phyloP scores from a whole-genome alignment of 305 asterid species.

The Rubia tinctorum region DNA sequence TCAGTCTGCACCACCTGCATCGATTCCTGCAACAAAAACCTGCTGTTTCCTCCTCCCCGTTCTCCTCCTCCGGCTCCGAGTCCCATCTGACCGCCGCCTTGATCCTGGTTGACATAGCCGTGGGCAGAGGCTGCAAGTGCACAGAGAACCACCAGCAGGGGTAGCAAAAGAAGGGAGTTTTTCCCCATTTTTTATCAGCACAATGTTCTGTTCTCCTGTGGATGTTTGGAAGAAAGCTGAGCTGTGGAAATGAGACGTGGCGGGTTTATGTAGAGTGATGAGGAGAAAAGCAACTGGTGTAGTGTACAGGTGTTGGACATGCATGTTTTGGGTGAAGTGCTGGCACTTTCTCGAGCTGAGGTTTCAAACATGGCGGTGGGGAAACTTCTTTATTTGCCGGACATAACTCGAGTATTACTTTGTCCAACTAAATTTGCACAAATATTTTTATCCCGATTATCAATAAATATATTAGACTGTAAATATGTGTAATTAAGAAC shows the following conservation, averaged over 20 bases:
- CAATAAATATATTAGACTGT: too few relatives aligned
- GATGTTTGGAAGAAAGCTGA: neutral
- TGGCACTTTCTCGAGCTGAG: constrained; percentile 40
- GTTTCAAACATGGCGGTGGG: neutral
- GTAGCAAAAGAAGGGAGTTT: constrained; percentile 21
- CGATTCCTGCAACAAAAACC: constrained; percentile 57
- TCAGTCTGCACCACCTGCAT: constrained; percentile 54
- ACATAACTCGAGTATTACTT: neutral
- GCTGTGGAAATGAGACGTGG: neutral
- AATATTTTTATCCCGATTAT: too few relatives aligned
- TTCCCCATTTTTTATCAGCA: constrained; percentile 27
- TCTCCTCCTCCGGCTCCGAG: constrained; percentile 29
- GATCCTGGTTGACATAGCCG: constrained; percentile 13
- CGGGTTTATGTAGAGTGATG: constrained; percentile 39
- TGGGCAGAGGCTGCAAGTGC: constrained; percentile 24
- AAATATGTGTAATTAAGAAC: too few relatives aligned
- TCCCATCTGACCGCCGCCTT: constrained; percentile 18
- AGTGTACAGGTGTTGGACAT: constrained; percentile 54
- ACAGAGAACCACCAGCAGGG: constrained; percentile 24
- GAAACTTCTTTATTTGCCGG: neutral
- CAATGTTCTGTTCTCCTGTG: neutral
- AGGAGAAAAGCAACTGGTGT: neutral
- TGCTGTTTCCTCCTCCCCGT: constrained; percentile 27
- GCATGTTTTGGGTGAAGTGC: constrained; percentile 40
- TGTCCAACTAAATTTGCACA: too few relatives aligned